Evolutionary conservation across 495 filamentous ascomycete species (phyloP), one percentile per base, ranked within the genome.

Genomic region (Xylaria longipes): DNA sequence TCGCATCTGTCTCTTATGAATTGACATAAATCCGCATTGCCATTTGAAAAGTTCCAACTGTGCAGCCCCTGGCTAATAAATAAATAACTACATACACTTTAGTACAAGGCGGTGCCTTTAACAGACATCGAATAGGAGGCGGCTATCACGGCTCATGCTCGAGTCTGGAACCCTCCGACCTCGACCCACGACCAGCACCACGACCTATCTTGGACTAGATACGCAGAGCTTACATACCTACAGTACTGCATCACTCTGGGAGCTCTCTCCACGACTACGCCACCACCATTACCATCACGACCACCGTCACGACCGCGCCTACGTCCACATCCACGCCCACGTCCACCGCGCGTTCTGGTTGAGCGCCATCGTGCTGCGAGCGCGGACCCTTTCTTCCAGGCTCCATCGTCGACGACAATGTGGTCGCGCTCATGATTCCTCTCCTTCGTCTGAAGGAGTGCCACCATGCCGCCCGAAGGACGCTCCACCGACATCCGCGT

Each of bases 401-500:
- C 31, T 56, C 64, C 15, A 25, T 31, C 56, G 43, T 69, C 45
- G 64, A 68, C 70, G 48, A 72, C 64, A n/a, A 72, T 72, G 70
- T 54, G 64, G 70, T 20, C 33, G 54, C 57, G 64, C 64, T 63
- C 66, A 79, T 79, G 75, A 79, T 64, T 65, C 45, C 65, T 76
- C 77, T 75, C 77, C 77, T 79, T 74, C 74, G 68, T 70, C 63
- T 73, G 73, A 76, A 78, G 77, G 77, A 80, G 76, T 74, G 70
- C 68, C 77, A 79, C 65, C 72, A 82, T 83, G 82, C 76, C 83
- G 76, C 76, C 82, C 77, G 82, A 87, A 74, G 78, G 76, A 75
- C 73, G 68, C 72, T 66, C 76, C 71, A 85, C 82, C 75, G 91
- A 97, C 84, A 94, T 99, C 77, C 91, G 93, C 76, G 95, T 98